Base-by-base conservation (phyloP, 345 rosid species). In the Populus alba region DNA sequence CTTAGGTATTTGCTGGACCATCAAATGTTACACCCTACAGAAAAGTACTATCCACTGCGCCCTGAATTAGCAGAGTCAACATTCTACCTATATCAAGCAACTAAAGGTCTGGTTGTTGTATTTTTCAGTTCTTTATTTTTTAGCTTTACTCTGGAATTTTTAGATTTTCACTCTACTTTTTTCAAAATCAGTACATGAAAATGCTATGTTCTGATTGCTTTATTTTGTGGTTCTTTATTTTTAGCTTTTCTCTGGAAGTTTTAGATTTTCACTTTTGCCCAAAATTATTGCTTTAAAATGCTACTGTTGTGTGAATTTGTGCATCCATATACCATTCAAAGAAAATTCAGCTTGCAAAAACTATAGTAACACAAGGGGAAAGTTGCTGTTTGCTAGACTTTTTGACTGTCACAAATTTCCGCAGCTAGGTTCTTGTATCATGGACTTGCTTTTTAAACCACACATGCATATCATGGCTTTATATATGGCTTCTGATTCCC, bases 1-100 rank as follows among this genome's bases (percentile, higher is more conserved):
- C 31, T 75, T 71, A 92, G 95, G 90, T 95, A 95, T 79, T 88
- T 95, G 74, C 85, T 95, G 87, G 98, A 92, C 82, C 92, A 90
- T 87, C 97, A 89, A 83, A 86, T 86, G 80, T 53, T 95, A 76
- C 99, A 95, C 83, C 98, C 99, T 7, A 95, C 99, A 20, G 97
- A 93, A 86, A 93, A 87, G 84, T 95, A 93, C 81, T 95, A 95
- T 89, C 99, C 99, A 67, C 79, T 95, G 75, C 97, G 96, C 66
- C 98, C 99, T 38, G 99, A 95, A 84, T 85, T 93, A 77, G 98
- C 99, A 7, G 98, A 95, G 66, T 95, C 99, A 81, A 95, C 99
- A 62, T 95, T 93, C 86, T 95, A 93, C 87, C 81, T 95, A 70
- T 95, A 95, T 86, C 99, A 95, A 78, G 99, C 99, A 35, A 95